These are phyloP conservation scores for Aureobasidium zeae DNA, from an alignment of 2,329 filamentous ascomycete genomes.

Conservation along the genomic window DNA sequence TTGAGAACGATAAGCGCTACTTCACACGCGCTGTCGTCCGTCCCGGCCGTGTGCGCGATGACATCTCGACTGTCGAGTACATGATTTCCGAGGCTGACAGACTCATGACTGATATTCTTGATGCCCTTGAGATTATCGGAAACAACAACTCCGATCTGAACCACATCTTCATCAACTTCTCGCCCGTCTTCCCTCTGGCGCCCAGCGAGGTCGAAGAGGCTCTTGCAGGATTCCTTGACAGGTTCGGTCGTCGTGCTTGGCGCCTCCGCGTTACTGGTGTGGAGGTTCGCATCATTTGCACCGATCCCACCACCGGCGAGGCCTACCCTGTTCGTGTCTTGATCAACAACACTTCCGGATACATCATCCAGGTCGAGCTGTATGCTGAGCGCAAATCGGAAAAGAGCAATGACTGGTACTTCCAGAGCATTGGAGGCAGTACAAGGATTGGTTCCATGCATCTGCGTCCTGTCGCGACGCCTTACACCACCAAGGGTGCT, in stretches of 20 bases:
- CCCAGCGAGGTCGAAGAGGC: conserved; percentile 87
- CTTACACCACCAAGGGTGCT: conserved; percentile 97
- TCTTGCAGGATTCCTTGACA: conserved; percentile 88
- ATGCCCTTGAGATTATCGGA: conserved; percentile 94
- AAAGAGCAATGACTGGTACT: conserved; percentile 88
- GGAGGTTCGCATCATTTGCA: conserved; percentile 97
- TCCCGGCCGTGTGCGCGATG: conserved; percentile 85
- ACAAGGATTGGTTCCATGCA: conserved; percentile 96
- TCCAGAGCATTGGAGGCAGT: conserved; percentile 93
- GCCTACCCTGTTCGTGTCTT: conserved; percentile 90
- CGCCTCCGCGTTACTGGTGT: conserved; percentile 92
- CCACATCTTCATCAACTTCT: conserved; percentile 99
- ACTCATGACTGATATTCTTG: conserved; percentile 93
- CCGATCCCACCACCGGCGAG: conserved; percentile 71
- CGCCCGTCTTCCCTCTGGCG: conserved; percentile 85
- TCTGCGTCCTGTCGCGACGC: conserved; percentile 77
- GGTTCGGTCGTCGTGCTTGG: conserved; percentile 92
- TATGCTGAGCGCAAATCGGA: conserved; percentile 97
- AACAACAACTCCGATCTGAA: conserved; percentile 99
- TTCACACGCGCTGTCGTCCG: conserved; percentile 94
- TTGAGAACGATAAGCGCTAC: conserved; percentile 95
- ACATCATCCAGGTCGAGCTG: conserved; percentile 94
- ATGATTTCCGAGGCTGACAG: conserved; percentile 94
- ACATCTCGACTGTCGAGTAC: conserved; percentile 98
- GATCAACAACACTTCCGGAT: conserved; percentile 96